phyloP scores from a whole-genome alignment of 2,329 filamentous ascomycete genomes.

The Lasiodiplodia citricola region DNA sequence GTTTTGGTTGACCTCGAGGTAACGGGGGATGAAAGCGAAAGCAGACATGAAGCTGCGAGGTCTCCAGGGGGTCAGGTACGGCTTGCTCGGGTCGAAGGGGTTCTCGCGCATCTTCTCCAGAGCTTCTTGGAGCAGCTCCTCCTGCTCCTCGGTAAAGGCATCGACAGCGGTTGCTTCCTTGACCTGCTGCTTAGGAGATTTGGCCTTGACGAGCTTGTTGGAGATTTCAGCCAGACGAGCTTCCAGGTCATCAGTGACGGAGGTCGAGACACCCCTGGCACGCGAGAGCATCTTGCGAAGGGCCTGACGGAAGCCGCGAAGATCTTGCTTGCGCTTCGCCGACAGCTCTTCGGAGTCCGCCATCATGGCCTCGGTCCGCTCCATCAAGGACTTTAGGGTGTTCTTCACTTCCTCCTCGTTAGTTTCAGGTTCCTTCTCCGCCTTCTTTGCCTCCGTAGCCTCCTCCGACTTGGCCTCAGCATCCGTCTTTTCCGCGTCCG shows the following conservation, averaged over 20 bases:
- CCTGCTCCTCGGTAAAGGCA: constrained; percentile 48
- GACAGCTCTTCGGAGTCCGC: constrained; percentile 59
- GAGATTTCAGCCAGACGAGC: constrained; percentile 54
- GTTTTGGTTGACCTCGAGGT: constrained; percentile 97
- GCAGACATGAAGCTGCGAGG: constrained; percentile 86
- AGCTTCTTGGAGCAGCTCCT: constrained; percentile 59
- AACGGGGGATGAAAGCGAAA: constrained; percentile 93
- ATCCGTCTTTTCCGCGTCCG: constrained; percentile 52
- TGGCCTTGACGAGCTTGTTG: constrained; percentile 24
- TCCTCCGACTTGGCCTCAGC: constrained; percentile 38
- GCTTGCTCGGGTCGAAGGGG: constrained; percentile 75
- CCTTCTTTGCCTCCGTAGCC: constrained; percentile 35
- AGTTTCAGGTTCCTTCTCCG: not conserved
- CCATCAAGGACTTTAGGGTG: constrained; percentile 41
- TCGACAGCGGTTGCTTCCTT: not conserved
- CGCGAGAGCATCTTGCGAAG: constrained; percentile 68
- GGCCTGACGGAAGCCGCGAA: constrained; percentile 73
- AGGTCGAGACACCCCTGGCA: constrained; percentile 45
- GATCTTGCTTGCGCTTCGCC: constrained; percentile 75
- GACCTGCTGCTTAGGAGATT: constrained; percentile 26
- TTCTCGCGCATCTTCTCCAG: constrained; percentile 70
- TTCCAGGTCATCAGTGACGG: constrained; percentile 48
- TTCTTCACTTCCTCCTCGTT: constrained; percentile 29
- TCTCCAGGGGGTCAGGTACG: constrained; percentile 89
- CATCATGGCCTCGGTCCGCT: constrained; percentile 65